Base-by-base conservation (phyloP, 2,329 filamentous ascomycete species). In the Fonsecaea nubica region DNA sequence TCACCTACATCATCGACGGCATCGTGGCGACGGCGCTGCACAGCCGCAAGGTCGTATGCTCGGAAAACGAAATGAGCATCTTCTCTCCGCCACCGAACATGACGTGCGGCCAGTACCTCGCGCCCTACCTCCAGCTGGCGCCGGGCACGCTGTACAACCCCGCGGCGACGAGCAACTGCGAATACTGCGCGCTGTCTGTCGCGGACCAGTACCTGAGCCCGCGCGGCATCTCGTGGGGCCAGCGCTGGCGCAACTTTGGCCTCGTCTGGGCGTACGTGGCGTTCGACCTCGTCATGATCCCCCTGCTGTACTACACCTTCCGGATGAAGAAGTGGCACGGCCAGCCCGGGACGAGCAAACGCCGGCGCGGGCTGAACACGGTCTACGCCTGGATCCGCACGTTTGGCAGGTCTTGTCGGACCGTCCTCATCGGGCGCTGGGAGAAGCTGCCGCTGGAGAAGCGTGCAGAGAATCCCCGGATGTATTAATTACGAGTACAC, bases 1-100 rank as follows among this genome's bases (percentile, higher is more conserved):
- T 96, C 72, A 93, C 90, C 0, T 96, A 96, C 76, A 81, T 94
- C 15, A 86, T 25, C 90, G 84, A 85, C 4, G 90, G 88, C 21
- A 87, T 96, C 80, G 77, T 93, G 0, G 85, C 89, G 0, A 86
- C 86, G 0, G 91, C 86, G 2, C 80, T 96, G 30, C 30, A 33
- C 52, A n/a, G 33, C 12, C 30, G 30, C 52, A 36, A 55, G 30
- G 52, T 55, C 30, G 33, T 36, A 15, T 55, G 52, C 33, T 25
- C 52, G 12, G 33, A 36, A 15, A 55, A 55, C 33, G 52, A 55
- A n/a, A 7, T 33, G 13, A 55, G 30, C 30, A 15, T 55, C 15
- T 36, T 55, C 30, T 33, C 52, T 7, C 89, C 92, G 0, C 83
- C 86, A 0, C 64, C 76, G 1, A 82, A 83, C 18, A 63, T 80